phyloP scores from a whole-genome alignment of 129 eudicot genomes.

The Centrapalus pauciflorus region DNA sequence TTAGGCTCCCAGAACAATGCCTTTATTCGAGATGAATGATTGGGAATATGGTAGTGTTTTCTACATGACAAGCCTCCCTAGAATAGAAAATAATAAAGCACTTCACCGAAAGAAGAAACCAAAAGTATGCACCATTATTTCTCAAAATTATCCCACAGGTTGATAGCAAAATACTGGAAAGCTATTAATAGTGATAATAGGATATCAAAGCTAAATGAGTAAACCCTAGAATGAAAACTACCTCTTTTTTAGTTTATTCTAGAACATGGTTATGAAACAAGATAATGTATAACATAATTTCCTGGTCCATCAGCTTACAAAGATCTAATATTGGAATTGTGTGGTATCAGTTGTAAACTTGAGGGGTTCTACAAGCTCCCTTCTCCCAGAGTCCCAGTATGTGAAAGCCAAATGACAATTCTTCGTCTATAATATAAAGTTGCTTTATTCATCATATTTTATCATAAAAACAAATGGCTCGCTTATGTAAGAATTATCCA shows the following conservation, averaged over 20 bases:
- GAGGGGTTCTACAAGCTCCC: neutral
- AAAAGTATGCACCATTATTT: neutral
- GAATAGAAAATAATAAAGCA: neutral
- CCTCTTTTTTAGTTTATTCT: neutral
- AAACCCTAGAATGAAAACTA: neutral
- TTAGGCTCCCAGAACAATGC: constrained; percentile 83
- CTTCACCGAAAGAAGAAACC: neutral
- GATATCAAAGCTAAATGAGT: too few species aligned
- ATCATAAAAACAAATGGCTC: neutral
- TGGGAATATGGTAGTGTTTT: constrained; percentile 23
- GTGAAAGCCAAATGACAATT: too few species aligned
- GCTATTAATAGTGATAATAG: neutral
- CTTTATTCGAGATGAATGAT: constrained; percentile 32
- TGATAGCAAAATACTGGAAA: neutral
- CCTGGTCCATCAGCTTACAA: neutral
- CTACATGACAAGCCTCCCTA: constrained; percentile 41
- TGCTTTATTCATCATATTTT: neutral
- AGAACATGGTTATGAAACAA: neutral
- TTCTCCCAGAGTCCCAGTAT: too few species aligned
- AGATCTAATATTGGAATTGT: neutral
- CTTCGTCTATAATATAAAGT: too few species aligned
- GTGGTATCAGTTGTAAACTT: neutral
- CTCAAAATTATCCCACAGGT: neutral
- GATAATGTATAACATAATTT: neutral
- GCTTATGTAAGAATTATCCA: neutral